These are phyloP conservation scores for Pterocarpus macrocarpus DNA, from an alignment of 306 rosid species.

Conservation along the genomic window DNA sequence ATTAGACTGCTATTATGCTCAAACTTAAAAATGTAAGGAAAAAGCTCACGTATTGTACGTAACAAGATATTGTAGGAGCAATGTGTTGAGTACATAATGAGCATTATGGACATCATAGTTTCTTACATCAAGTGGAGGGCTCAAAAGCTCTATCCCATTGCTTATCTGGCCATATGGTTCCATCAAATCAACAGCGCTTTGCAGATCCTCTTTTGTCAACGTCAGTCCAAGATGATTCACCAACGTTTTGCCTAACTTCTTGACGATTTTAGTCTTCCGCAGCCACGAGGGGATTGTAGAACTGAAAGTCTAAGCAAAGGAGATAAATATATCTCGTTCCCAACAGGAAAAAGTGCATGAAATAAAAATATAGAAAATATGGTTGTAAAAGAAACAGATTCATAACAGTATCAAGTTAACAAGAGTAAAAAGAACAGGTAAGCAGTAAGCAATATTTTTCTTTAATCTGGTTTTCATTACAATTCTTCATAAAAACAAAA, in stretches of 20 bases:
- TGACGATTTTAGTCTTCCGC: slow-evolving; percentile 67
- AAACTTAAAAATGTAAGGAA: slow-evolving; percentile 38
- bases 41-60: slow-evolving; percentile 34
- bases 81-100: slow-evolving; percentile 32
- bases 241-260: slow-evolving; percentile 64
- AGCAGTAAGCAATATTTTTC: slow-evolving; percentile 18
- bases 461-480: slow-evolving; percentile 34
- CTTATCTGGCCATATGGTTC: slow-evolving; percentile 98
- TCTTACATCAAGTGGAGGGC: slow-evolving; percentile 90
- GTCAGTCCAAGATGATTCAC: slow-evolving; percentile 92
- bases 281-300: slow-evolving; percentile 64
- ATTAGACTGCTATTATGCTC: slow-evolving; percentile 10
- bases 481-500: slow-evolving; percentile 11
- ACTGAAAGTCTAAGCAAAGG: slow-evolving; percentile 82
- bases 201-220: slow-evolving; percentile 82
- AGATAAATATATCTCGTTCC: slow-evolving; percentile 43
- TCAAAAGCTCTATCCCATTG: slow-evolving; percentile 94
- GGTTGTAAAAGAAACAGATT: slow-evolving; percentile 19
- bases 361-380: slow-evolving; percentile 37
- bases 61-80: slow-evolving; percentile 34
- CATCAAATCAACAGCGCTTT: slow-evolving; percentile 90
- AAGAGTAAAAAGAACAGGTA: slow-evolving; percentile 30
- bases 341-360: slow-evolving; percentile 28
- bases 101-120: slow-evolving; percentile 41
- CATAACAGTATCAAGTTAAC: slow-evolving; percentile 33